Conservation (phyloP, 768 basidiomycete genomes). For the Postia placenta region DNA sequence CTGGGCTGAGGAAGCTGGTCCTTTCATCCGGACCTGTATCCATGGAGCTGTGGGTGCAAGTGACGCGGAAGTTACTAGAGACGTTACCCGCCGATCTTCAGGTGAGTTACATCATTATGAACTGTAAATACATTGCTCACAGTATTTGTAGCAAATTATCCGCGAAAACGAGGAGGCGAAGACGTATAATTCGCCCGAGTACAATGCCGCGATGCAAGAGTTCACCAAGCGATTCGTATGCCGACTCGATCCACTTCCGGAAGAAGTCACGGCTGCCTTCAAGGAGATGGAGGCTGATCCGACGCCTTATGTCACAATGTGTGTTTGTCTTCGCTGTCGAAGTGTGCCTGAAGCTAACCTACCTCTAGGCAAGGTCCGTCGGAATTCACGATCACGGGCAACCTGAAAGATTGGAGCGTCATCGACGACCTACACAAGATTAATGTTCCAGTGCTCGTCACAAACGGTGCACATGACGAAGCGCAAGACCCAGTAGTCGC, state of each 20-base stretch:
- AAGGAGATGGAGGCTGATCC: conserved; percentile 31
- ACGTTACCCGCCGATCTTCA: conserved; percentile 28
- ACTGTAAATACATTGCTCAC: not conserved
- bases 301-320: conserved; percentile 46
- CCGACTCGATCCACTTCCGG: conserved; percentile 38
- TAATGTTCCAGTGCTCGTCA: conserved; percentile 25
- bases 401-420: conserved; percentile 42
- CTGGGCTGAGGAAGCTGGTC: conserved; percentile 32
- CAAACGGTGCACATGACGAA: conserved; percentile 39
- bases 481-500: conserved; percentile 32
- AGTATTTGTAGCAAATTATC: too few species aligned
- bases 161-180: conserved; percentile 39
- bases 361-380: conserved; percentile 22
- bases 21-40: conserved; percentile 39
- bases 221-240: conserved; percentile 42
- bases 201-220: conserved; percentile 33
- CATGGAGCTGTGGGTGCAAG: conserved; percentile 33
- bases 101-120: conserved; percentile 3
- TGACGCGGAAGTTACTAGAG: conserved; percentile 17
- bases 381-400: conserved; percentile 34
- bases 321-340: conserved; percentile 8
- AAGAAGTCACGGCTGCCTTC: conserved; percentile 29
- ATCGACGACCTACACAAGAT: conserved; percentile 38
- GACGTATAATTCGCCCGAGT: conserved; percentile 38
- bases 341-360: not conserved